Conservation (phyloP, 176 grass and related monocot genomes). For the Otatea glauca region DNA sequence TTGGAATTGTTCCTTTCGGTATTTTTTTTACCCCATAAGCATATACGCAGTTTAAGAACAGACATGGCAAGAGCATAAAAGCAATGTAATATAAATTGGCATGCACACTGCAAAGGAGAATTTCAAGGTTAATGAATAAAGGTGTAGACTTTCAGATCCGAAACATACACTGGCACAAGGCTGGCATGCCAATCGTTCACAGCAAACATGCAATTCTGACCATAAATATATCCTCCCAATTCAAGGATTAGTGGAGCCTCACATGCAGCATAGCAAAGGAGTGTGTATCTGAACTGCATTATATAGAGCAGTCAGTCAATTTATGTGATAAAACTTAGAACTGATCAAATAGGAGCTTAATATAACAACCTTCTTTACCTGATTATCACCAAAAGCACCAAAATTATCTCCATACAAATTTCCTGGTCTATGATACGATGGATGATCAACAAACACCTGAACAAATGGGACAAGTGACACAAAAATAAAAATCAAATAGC, state of each 20-base stretch:
- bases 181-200: conserved; percentile 99
- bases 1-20: neutral
- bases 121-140: conserved; percentile 26
- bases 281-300: conserved; percentile 95
- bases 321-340: conserved; percentile 8
- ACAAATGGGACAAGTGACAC: conserved; percentile 14
- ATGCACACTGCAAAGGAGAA: conserved; percentile 17
- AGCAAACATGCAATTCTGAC: conserved; percentile 86
- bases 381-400: conserved; percentile 96
- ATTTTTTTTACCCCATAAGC: neutral
- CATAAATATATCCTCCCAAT: conserved; percentile 93
- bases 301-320: conserved; percentile 19
- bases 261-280: conserved; percentile 86
- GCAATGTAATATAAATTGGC: neutral
- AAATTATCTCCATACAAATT: conserved; percentile 84
- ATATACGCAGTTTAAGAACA: neutral
- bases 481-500: conserved; percentile 7
- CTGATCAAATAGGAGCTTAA: conserved; percentile 12
- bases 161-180: conserved; percentile 91
- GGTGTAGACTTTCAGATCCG: conserved; percentile 26
- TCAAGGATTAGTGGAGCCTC: conserved; percentile 92
- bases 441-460: conserved; percentile 95
- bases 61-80: conserved; percentile 4
- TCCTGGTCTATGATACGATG: conserved; percentile 85
- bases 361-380: conserved; percentile 53